Base-by-base conservation (phyloP, 495 filamentous ascomycete genomes). In the Penicilliopsis zonata region DNA sequence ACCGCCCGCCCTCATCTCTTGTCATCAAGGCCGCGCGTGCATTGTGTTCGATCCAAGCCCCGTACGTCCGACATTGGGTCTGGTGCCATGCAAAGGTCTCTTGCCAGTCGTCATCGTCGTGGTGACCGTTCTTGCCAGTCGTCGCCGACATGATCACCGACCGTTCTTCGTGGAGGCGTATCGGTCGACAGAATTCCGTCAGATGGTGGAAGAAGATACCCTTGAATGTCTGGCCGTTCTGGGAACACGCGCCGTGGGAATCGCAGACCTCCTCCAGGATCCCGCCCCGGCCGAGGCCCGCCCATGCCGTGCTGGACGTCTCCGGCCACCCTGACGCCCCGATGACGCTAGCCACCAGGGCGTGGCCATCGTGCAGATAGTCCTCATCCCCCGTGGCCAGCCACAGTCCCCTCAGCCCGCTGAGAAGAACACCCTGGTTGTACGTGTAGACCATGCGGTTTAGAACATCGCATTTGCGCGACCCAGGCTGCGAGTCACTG, bases 201-300 rank as follows among this genome's bases (percentile, higher is more conserved):
- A 98, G 64, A 42, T 98, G 88, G 53, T 94, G 74, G 63, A 90
- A 93, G 63, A 84, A 93, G 33, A 94, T 88, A 9, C 86, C 84
- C 47, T 95, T 98, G 67, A 98, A 98, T 0, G 83, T 92, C 45
- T 95, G 86, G 1, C 68, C 70, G 44, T 98, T 69, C 55, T 96
- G 90, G 8, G 74, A 80, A 47, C 87, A 96, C 26, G 52, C 63
- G 2, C 72, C 83, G 12, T 50, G 57, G 1, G 77, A 70, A 51
- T 98, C 90, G 47, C 88, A 96, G 8, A 64, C 53, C 13, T 98
- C 90, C 48, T 94, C 85, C 33, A 98, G 60, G 6, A 94, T 67
- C 7, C 90, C 87, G 14, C 67, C 67, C 1, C 81, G 70, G 9
- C 86, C 86, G 1, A 86, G 70, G 7, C 82, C 82, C 10, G 67